Percentiles rank a stretch among this genome's conserved stretches.
Conservation (phyloP, 352 stramenopile genomes). For the Globisporangium solare region DNA sequence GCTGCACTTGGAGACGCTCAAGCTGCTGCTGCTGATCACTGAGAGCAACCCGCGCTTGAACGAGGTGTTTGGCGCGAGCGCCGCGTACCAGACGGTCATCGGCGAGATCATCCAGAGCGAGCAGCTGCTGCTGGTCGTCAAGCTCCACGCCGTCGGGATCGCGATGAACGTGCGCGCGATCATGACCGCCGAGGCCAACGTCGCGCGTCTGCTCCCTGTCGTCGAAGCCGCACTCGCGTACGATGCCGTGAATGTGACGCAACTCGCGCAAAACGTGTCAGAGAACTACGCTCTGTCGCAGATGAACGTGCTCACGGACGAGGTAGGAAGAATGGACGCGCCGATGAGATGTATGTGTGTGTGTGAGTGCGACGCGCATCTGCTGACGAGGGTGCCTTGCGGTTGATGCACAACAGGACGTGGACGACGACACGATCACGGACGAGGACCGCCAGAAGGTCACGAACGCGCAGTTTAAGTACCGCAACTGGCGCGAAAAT, state of each 20-base stretch:
- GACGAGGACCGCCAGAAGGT: slow-evolving; percentile 58
- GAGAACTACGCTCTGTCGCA: slow-evolving; percentile 59
- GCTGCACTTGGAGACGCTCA: slow-evolving; percentile 77
- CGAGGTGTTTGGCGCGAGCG: slow-evolving; percentile 52
- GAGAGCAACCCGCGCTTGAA: slow-evolving; percentile 79
- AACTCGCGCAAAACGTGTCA: slow-evolving; percentile 63
- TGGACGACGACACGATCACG: slow-evolving; percentile 59
- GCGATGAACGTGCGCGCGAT: slow-evolving; percentile 76
- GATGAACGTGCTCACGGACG: slow-evolving; percentile 55
- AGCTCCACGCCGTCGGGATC: slow-evolving; percentile 65
- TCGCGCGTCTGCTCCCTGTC: slow-evolving; percentile 61
- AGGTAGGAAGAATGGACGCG: slow-evolving; percentile 11
- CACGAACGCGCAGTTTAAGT: slow-evolving; percentile 57
- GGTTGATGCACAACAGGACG: slow-evolving; percentile 18
- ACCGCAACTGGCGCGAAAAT: slow-evolving; percentile 74
- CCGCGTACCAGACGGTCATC: slow-evolving; percentile 64
- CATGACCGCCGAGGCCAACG: slow-evolving; percentile 68
- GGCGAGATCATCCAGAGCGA: slow-evolving; percentile 58
- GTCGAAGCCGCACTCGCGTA: slow-evolving; percentile 74
- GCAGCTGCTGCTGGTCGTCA: slow-evolving; percentile 38
- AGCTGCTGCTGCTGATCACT: slow-evolving; percentile 76
- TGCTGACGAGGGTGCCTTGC: neutral
- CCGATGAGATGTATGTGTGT: no score
- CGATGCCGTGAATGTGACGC: slow-evolving; percentile 68
- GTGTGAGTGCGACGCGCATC: no score